phyloP scores from a whole-genome alignment of 129 eudicot genomes.

The Scalesia atractyloides region DNA sequence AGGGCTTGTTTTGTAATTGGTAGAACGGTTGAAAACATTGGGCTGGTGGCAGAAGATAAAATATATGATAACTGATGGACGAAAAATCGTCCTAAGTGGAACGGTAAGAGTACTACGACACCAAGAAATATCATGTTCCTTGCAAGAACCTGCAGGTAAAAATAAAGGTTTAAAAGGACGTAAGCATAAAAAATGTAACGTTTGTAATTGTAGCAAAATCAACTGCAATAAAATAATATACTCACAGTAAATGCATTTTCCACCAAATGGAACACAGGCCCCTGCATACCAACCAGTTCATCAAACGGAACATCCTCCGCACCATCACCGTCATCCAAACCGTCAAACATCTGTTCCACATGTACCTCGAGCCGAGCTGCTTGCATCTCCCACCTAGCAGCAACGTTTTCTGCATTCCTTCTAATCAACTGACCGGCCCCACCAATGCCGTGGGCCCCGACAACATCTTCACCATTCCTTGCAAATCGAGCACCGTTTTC shows the following conservation, averaged over 20 bases:
- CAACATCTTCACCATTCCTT: slow-evolving; percentile 85
- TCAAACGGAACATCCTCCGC: slow-evolving; percentile 99
- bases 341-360: slow-evolving; percentile 98
- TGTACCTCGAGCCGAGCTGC: slow-evolving; percentile 98
- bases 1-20: slow-evolving; percentile 78
- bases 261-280: slow-evolving; percentile 93
- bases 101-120: slow-evolving; percentile 83
- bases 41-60: slow-evolving; percentile 64
- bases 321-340: slow-evolving; percentile 97
- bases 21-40: slow-evolving; percentile 53
- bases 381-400: slow-evolving; percentile 95
- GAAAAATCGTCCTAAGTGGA: slow-evolving; percentile 77
- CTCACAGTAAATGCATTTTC: slow-evolving; percentile 98
- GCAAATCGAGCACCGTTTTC: slow-evolving; percentile 92
- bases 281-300: slow-evolving; percentile 97
- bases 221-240: slow-evolving; percentile 18
- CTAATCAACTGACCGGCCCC: slow-evolving; percentile 94
- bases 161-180: background rate
- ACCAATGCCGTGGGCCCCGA: slow-evolving; percentile 79
- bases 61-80: slow-evolving; percentile 73
- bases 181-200: background rate
- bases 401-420: slow-evolving; percentile 95
- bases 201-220: background rate
- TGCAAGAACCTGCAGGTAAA: slow-evolving; percentile 79
- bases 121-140: slow-evolving; percentile 97